A percentile compares a stretch with the other conserved stretches of the same genome.
Conservation (phyloP, 345 rosid genomes). For the Salix arbutifolia region DNA sequence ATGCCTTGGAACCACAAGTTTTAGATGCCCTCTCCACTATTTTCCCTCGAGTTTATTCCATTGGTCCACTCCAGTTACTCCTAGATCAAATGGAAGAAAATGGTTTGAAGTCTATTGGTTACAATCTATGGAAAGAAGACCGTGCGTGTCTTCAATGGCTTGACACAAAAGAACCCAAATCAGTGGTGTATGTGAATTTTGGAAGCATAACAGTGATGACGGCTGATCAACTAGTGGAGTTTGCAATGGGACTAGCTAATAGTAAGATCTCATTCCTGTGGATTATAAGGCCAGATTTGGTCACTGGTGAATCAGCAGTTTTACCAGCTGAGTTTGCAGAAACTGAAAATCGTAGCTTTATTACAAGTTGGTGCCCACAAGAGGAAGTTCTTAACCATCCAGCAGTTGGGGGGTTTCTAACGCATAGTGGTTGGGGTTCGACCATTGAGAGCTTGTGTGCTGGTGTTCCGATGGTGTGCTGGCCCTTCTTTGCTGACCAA, state of each 20-base stretch:
- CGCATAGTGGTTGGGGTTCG: not conserved
- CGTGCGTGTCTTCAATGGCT: slow-evolving; percentile 1
- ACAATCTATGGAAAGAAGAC: slow-evolving; percentile 5
- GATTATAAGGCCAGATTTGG: slow-evolving; percentile 6
- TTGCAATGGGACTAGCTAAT: slow-evolving; percentile 2
- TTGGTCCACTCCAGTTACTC: too few species aligned
- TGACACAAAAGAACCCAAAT: not conserved
- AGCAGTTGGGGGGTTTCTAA: not conserved
- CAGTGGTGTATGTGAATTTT: slow-evolving; percentile 4
- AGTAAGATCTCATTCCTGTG: slow-evolving; percentile 2
- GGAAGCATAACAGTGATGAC: not conserved
- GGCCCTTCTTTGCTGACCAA: not conserved
- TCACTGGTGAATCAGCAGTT: not conserved
- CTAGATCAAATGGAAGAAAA: too few species aligned
- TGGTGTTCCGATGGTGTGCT: not conserved
- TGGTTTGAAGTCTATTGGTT: not conserved
- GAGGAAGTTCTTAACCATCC: slow-evolving; percentile 3
- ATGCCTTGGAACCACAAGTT: too few species aligned
- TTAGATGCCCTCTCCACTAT: too few species aligned
- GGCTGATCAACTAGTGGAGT: not conserved
- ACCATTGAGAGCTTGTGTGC: not conserved
- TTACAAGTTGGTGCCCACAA: not conserved
- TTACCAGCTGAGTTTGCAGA: not conserved
- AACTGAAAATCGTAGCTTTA: not conserved
- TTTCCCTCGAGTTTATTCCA: too few species aligned